phyloP scores from a whole-genome alignment of 2,329 filamentous ascomycete genomes.

The Trichoderma breve region DNA sequence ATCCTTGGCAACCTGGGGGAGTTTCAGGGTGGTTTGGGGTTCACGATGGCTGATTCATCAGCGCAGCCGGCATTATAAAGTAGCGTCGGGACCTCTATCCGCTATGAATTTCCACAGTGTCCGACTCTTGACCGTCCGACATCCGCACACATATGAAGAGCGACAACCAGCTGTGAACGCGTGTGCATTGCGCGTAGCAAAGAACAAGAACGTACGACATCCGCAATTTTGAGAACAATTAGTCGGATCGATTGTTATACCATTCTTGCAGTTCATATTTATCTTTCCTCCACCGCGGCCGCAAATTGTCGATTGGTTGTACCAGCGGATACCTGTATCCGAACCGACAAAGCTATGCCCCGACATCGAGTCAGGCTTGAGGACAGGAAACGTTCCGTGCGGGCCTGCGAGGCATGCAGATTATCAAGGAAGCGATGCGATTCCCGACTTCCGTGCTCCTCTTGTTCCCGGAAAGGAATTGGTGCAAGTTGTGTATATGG shows the following conservation, averaged over 20 bases:
- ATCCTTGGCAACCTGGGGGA: not conserved
- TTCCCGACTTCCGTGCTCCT: not conserved
- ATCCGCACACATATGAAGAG: not conserved
- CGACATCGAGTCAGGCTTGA: not conserved
- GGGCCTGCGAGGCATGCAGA: not conserved
- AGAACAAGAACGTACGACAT: not conserved
- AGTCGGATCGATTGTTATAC: not conserved
- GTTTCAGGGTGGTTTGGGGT: not conserved
- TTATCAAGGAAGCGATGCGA: not conserved
- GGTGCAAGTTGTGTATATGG: not conserved
- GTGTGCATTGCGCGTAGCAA: not conserved
- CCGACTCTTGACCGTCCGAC: not conserved
- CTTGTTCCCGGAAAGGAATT: not conserved
- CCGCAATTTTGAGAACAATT: not conserved
- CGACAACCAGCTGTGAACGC: not conserved
- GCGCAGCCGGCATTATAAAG: not conserved
- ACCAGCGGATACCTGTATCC: not conserved
- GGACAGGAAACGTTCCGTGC: not conserved
- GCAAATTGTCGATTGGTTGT: not conserved
- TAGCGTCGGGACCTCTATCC: not conserved
- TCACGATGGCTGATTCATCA: not conserved
- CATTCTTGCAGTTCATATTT: not conserved
- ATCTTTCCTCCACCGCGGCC: not conserved
- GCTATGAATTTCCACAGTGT: not conserved
- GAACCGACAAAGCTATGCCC: not conserved